A percentile compares a stretch with the other conserved stretches of the same genome.
phyloP scores from a whole-genome alignment of 768 basidiomycete species.

The Coprinopsis cinerea region DNA sequence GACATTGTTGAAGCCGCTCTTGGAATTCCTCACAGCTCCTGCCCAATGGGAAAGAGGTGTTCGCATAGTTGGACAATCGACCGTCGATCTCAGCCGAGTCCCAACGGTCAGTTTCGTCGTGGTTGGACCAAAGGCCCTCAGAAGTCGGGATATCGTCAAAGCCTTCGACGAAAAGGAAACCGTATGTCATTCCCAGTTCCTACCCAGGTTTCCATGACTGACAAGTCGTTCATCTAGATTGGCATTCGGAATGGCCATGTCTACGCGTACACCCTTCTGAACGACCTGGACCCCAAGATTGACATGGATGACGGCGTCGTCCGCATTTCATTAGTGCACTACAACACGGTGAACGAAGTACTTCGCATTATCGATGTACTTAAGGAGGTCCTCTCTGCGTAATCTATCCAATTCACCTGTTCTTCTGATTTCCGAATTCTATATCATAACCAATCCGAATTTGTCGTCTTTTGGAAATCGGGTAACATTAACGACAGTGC shows the following conservation, averaged over 20 bases:
- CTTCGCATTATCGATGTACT: conserved; percentile 50
- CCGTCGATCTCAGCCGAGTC: conserved; percentile 36
- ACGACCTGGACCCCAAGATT: conserved; percentile 46
- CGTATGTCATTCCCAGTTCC: conserved; percentile 33
- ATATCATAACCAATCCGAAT: too few species aligned
- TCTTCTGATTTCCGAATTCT: background rate
- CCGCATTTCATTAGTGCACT: conserved; percentile 72
- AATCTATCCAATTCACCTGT: background rate
- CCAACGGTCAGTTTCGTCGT: conserved; percentile 75
- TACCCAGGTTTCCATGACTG: background rate
- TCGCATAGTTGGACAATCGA: conserved; percentile 59
- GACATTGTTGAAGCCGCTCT: conserved; percentile 43
- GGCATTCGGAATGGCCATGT: conserved; percentile 78
- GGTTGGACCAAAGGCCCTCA: conserved; percentile 45
- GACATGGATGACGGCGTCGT: conserved; percentile 63
- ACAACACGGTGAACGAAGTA: conserved; percentile 72
- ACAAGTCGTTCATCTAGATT: conserved; percentile 39
- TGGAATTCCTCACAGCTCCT: conserved; percentile 48
- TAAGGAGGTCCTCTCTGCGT: conserved; percentile 36
- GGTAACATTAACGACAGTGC: too few species aligned
- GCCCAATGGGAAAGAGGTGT: conserved; percentile 53
- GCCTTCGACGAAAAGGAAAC: conserved; percentile 58
- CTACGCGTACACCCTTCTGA: conserved; percentile 64
- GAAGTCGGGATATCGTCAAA: conserved; percentile 58
- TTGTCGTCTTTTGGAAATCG: too few species aligned